phyloP scores from a whole-genome alignment of 1,284 basidiomycete species.

The Omphalotus olearius region DNA sequence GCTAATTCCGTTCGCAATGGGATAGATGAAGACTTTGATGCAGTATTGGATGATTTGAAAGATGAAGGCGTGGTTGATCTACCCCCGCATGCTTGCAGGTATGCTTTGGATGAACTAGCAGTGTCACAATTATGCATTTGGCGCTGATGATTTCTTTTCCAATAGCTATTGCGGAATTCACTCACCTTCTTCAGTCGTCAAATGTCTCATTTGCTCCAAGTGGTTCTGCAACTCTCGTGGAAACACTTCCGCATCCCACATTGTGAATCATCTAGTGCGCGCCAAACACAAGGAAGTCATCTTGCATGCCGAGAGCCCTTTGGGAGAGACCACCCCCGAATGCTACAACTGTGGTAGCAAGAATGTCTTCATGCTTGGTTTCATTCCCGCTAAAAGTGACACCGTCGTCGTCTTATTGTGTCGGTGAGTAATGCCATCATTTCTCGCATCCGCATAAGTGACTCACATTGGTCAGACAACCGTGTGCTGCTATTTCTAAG shows the following conservation, averaged over 20 bases:
- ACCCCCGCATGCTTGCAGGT: conserved; percentile 94
- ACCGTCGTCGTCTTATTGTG: conserved; percentile 99
- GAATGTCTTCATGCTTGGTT: conserved; percentile 98
- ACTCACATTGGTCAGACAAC: conserved; percentile 60
- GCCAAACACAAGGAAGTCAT: conserved; percentile 99
- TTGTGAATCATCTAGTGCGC: conserved; percentile 98
- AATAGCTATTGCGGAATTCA: conserved; percentile 97
- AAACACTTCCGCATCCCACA: conserved; percentile 96
- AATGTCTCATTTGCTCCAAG: conserved; percentile 93
- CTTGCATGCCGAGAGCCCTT: conserved; percentile 89
- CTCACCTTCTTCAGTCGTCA: conserved; percentile 94
- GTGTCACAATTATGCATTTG: neutral
- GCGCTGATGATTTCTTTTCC: conserved; percentile 16
- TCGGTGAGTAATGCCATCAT: conserved; percentile 53
- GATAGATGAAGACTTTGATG: conserved; percentile 83
- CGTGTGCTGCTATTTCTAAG: conserved; percentile 94
- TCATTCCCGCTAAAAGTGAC: conserved; percentile 98
- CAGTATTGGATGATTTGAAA: conserved; percentile 81
- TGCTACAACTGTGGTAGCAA: conserved; percentile 99
- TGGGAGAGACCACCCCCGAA: conserved; percentile 97
- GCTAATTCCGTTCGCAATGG: conserved; percentile 31
- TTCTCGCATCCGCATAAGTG: neutral
- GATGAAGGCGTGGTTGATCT: conserved; percentile 83
- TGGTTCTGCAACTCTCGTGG: conserved; percentile 99
- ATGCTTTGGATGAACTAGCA: conserved; percentile 24